Percentiles rank a stretch among this genome's conserved stretches.
Evolutionary conservation across 192 early-diverging fungal genomes (phyloP).

Genomic region (Chytriomyces confervae): DNA sequence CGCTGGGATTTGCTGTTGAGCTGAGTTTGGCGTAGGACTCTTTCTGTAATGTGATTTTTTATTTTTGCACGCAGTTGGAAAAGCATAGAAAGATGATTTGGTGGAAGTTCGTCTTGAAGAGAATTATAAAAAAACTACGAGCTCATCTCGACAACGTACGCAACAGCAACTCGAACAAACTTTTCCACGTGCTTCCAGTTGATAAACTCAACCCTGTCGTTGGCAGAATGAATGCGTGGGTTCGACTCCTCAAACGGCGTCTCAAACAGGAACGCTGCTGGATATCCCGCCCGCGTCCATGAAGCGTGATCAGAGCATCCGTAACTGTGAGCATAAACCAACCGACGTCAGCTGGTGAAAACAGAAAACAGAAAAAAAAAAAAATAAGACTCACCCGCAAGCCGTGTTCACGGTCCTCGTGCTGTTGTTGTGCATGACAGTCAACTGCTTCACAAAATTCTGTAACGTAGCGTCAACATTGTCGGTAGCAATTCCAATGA

Average conservation of each 20-base stretch:
- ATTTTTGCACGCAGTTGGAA: no score
- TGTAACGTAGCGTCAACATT: constrained; percentile 65
- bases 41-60: no score
- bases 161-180: constrained; percentile 83
- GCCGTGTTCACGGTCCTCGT: not conserved
- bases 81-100: no score
- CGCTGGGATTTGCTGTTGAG: constrained; percentile 38
- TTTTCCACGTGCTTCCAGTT: constrained; percentile 86
- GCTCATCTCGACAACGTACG: constrained; percentile 78
- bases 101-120: no score
- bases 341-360: not conserved
- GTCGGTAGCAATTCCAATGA: constrained; percentile 83
- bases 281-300: constrained; percentile 83
- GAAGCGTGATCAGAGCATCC: constrained; percentile 87
- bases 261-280: constrained; percentile 77
- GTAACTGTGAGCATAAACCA: not conserved
- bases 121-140: not conserved
- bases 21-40: constrained; percentile 15
- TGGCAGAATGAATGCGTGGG: constrained; percentile 75
- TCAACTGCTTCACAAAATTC: constrained; percentile 42
- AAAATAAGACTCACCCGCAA: constrained; percentile 27
- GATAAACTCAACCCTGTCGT: constrained; percentile 76
- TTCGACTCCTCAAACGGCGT: constrained; percentile 45
- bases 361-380: constrained; percentile 30
- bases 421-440: constrained; percentile 9